Evolutionary conservation across 345 rosid species (phyloP).

Genomic region (Diplotaxis tenuifolia): DNA sequence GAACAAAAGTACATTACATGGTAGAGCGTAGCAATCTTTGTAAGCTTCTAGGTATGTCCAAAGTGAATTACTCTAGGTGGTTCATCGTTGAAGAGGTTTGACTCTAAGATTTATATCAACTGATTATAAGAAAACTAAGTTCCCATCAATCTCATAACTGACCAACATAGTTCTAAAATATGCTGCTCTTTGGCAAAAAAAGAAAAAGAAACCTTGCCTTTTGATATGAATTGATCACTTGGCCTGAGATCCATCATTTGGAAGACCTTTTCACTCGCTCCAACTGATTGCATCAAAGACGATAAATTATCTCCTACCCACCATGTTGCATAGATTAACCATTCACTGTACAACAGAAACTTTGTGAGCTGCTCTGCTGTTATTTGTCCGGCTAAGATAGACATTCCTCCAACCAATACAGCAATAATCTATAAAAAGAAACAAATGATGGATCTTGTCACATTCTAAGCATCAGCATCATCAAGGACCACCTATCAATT

Average conservation of each 20-base stretch:
- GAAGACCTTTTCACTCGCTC: conserved; percentile 98
- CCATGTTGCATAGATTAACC: conserved; percentile 97
- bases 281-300: conserved; percentile 90
- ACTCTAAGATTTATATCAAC: not conserved
- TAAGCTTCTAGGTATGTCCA: conserved; percentile 19
- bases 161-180: not conserved
- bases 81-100: too few relatives aligned
- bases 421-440: conserved; percentile 65
- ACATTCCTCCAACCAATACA: conserved; percentile 86
- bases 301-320: conserved; percentile 96
- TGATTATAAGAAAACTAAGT: conserved; percentile 6
- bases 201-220: conserved; percentile 58
- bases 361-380: conserved; percentile 94
- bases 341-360: conserved; percentile 90
- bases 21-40: not conserved
- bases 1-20: conserved; percentile 17
- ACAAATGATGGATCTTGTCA: conserved; percentile 28
- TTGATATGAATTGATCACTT: conserved; percentile 67
- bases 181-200: not conserved
- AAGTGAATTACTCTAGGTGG: conserved; percentile 1
- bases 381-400: conserved; percentile 76
- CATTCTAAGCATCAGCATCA: conserved; percentile 8
- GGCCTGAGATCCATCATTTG: conserved; percentile 92
- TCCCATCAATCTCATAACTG: not conserved
- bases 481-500: not conserved